Evolutionary conservation across 305 asterid genomes (phyloP).

Genomic region (Fraxinus greggii): DNA sequence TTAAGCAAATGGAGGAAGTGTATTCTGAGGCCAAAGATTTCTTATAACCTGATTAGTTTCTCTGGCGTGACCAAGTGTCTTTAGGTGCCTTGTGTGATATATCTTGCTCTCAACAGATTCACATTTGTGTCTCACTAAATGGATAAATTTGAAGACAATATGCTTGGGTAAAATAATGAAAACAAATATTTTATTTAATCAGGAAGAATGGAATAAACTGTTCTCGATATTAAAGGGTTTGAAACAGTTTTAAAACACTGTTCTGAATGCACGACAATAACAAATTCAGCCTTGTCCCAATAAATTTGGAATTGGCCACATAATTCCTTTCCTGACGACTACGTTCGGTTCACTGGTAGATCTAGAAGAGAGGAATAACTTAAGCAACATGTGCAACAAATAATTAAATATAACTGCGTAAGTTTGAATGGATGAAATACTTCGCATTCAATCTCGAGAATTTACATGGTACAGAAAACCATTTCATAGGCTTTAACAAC

Average conservation of each 20-base stretch:
- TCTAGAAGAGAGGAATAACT: background rate
- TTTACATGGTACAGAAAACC: background rate
- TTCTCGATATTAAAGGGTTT: background rate
- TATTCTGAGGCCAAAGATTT: background rate
- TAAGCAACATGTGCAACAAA: background rate
- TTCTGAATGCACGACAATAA: background rate
- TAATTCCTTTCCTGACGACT: background rate
- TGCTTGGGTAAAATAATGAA: background rate
- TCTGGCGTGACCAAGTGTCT: background rate
- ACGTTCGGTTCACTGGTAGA: background rate
- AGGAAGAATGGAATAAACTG: background rate
- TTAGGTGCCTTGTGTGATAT: background rate
- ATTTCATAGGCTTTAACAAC: background rate
- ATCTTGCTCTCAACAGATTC: background rate
- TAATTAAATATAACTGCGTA: background rate
- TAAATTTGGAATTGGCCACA: background rate
- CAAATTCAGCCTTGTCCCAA: background rate
- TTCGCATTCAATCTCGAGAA: background rate
- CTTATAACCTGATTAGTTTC: background rate
- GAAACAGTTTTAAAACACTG: background rate
- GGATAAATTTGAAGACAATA: background rate
- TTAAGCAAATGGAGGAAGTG: background rate
- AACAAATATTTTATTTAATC: background rate
- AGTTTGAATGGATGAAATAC: background rate
- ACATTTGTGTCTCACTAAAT: background rate